These are phyloP conservation scores for Pestalotiopsis sp. DNA, from an alignment of 2,329 filamentous ascomycete species.

Conservation along the genomic window DNA sequence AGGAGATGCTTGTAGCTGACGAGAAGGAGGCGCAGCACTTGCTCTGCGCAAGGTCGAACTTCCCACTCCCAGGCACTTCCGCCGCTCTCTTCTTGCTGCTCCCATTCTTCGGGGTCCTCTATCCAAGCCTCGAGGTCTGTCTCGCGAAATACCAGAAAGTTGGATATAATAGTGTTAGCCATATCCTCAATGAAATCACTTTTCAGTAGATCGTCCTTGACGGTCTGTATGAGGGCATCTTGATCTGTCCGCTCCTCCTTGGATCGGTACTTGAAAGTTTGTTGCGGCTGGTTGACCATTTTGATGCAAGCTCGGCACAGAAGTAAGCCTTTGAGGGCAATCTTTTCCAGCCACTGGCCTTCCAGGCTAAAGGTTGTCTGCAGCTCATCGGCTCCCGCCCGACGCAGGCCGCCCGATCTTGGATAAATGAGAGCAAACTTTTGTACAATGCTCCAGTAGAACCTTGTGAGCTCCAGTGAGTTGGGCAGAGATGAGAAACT, in stretches of 20 bases:
- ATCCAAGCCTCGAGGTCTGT: conserved; percentile 91
- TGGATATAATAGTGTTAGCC: conserved; percentile 81
- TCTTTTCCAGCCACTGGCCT: conserved; percentile 71
- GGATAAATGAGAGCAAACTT: conserved; percentile 76
- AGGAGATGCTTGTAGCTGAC: conserved; percentile 86
- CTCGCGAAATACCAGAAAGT: conserved; percentile 84
- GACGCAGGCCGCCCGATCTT: conserved; percentile 58
- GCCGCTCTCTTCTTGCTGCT: conserved; percentile 82
- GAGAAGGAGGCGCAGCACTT: conserved; percentile 88
- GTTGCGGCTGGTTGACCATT: conserved; percentile 79
- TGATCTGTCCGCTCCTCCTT: conserved; percentile 77
- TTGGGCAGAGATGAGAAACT: conserved; percentile 83
- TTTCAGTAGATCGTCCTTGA: conserved; percentile 76
- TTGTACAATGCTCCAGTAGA: conserved; percentile 83
- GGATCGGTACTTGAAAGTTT: conserved; percentile 82
- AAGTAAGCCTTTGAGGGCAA: conserved; percentile 81
- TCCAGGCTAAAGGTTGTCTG: conserved; percentile 53
- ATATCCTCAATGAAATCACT: conserved; percentile 77
- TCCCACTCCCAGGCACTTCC: conserved; percentile 90
- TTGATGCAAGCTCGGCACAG: conserved; percentile 80
- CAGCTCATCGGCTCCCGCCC: conserved; percentile 30
- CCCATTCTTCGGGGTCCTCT: conserved; percentile 94
- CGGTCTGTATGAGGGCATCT: conserved; percentile 64
- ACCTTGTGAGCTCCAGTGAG: conserved; percentile 73
- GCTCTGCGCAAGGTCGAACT: conserved; percentile 89